Evolutionary conservation across 805 yeast genomes (phyloP).

Genomic region (Hanseniaspora singularis): DNA sequence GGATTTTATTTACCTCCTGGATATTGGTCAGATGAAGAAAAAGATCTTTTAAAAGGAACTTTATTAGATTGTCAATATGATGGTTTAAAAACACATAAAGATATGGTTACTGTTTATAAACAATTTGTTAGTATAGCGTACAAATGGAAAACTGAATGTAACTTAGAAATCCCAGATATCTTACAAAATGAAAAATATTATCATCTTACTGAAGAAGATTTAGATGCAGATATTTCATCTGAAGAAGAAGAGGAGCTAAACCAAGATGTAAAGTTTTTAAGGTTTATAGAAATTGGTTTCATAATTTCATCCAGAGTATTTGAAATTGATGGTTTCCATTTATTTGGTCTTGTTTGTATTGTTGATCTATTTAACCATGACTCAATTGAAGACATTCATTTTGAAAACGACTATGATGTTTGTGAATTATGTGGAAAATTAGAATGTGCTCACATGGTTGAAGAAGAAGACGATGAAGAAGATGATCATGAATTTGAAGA

Average conservation of each 20-base stretch:
- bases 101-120: conserved; percentile 32
- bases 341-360: conserved; percentile 71
- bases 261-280: conserved; percentile 26
- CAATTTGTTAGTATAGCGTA: conserved; percentile 29
- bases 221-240: not conserved
- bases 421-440: conserved; percentile 41
- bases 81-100: conserved; percentile 26
- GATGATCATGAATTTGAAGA: conserved; percentile 17
- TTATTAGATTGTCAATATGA: conserved; percentile 48
- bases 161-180: conserved; percentile 25
- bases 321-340: conserved; percentile 63
- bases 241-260: conserved; percentile 6
- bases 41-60: conserved; percentile 42
- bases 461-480: conserved; percentile 18
- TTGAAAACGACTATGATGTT: conserved; percentile 45
- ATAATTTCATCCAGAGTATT: conserved; percentile 70
- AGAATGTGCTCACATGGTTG: conserved; percentile 31
- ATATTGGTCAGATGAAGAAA: conserved; percentile 47
- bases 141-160: conserved; percentile 27
- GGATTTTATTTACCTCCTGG: conserved; percentile 44
- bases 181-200: conserved; percentile 25
- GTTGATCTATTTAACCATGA: conserved; percentile 82
- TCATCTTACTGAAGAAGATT: conserved; percentile 16
- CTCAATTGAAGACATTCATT: conserved; percentile 51
- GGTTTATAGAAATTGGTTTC: conserved; percentile 47